Percentiles rank a stretch among this genome's conserved stretches.
These are phyloP conservation scores for Pyronema omphalodes DNA, from an alignment of 495 filamentous ascomycete species.

Conservation along the genomic window DNA sequence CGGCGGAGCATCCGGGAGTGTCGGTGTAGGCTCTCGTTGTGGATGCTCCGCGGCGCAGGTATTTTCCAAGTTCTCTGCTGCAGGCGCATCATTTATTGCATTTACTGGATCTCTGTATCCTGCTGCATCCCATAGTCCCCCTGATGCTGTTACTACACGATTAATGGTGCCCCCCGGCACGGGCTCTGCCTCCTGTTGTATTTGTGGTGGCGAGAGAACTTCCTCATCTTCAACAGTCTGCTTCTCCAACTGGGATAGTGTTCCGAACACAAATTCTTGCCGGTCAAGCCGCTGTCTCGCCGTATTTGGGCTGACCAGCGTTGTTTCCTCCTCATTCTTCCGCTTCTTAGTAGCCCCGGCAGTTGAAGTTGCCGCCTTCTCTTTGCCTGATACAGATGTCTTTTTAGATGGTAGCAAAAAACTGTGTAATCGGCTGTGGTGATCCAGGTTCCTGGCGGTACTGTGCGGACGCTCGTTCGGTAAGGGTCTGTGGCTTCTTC, in stretches of 20 bases:
- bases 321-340: background rate
- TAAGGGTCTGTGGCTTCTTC: background rate
- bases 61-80: no score
- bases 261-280: background rate
- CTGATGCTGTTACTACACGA: no score
- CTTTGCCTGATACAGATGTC: background rate
- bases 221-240: no score
- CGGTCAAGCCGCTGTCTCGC: background rate
- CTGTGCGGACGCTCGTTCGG: background rate
- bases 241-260: background rate
- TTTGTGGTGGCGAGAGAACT: no score
- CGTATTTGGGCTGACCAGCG: background rate
- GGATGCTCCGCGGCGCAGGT: no score
- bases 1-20: no score
- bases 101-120: no score
- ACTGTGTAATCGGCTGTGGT: background rate
- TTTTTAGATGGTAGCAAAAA: background rate
- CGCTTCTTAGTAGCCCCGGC: background rate
- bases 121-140: no score
- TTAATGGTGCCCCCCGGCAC: no score
- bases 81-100: no score
- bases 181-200: no score
- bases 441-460: background rate
- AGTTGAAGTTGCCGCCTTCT: background rate
- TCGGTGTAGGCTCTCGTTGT: no score